Evolutionary conservation across 1,284 basidiomycete genomes (phyloP).

Genomic region (Melanopsichium pennsylvanicum): DNA sequence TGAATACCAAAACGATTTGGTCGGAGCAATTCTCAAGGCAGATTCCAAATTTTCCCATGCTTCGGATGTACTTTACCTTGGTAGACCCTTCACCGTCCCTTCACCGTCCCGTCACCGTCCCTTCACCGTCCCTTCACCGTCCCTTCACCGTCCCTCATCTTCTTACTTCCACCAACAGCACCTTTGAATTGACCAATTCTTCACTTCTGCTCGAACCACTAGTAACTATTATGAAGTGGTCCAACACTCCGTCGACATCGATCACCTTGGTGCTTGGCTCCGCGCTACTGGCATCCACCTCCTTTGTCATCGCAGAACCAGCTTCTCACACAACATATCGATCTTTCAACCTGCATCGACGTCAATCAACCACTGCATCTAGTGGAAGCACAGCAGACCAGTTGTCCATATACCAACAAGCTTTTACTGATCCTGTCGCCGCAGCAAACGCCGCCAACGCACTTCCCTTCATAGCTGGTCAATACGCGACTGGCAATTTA

Average conservation of each 20-base stretch:
- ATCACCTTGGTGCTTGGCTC: constrained; percentile 4
- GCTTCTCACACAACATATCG: constrained; percentile 3
- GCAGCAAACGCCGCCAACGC: constrained; percentile 50
- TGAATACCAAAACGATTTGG: too few species aligned
- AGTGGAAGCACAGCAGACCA: constrained; percentile 16
- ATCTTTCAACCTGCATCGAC: constrained; percentile 18
- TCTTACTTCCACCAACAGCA: background rate
- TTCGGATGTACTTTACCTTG: too few species aligned
- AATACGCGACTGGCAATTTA: constrained; percentile 27
- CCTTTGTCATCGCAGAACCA: constrained; percentile 5
- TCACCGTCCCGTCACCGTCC: background rate
- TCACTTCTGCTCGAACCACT: background rate
- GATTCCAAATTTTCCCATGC: too few species aligned
- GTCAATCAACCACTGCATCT: constrained; percentile 1
- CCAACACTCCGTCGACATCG: background rate
- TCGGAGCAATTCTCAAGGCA: too few species aligned
- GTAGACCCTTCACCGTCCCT: background rate
- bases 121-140: background rate
- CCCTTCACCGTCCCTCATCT: background rate
- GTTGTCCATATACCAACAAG: constrained; percentile 31
- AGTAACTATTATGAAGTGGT: constrained; percentile 5
- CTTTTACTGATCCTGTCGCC: constrained; percentile 48
- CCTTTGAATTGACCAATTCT: background rate
- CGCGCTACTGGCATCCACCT: constrained; percentile 1
- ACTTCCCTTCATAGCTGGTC: constrained; percentile 37